Conservation (phyloP, 2,329 filamentous ascomycete species). For the Ambrosiella xylebori region DNA sequence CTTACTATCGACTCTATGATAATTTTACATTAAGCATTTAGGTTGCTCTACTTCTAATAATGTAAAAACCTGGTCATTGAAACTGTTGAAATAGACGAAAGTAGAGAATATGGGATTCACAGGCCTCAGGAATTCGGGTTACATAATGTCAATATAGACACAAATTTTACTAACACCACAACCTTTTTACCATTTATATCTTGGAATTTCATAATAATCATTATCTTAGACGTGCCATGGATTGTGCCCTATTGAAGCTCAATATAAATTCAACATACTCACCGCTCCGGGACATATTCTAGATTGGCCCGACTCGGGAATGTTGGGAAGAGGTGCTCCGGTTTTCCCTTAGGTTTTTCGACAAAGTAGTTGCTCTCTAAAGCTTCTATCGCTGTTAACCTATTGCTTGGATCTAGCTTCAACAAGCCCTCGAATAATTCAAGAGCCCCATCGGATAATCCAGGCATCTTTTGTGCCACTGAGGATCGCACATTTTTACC, state of each 20-base stretch:
- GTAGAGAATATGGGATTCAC: background rate
- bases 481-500: constrained; percentile 25
- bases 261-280: background rate
- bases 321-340: constrained; percentile 83
- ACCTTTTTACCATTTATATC: too few relatives aligned
- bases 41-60: too few relatives aligned
- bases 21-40: too few relatives aligned
- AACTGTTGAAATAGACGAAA: too few relatives aligned
- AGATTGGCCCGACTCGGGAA: constrained; percentile 91
- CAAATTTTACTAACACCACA: too few relatives aligned
- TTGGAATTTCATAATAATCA: too few relatives aligned
- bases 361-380: constrained; percentile 69
- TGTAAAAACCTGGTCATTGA: too few relatives aligned
- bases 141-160: background rate
- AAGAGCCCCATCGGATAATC: constrained; percentile 59
- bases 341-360: constrained; percentile 80
- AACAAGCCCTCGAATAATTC: constrained; percentile 53
- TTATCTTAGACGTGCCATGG: too few relatives aligned
- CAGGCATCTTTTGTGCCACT: constrained; percentile 63
- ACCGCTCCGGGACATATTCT: constrained; percentile 39
- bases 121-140: background rate
- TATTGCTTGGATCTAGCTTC: constrained; percentile 51
- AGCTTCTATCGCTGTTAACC: constrained; percentile 58
- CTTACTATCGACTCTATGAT: background rate
- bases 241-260: background rate